Base-by-base conservation (phyloP, 352 stramenopile genomes). In the Pythium myriotylum region DNA sequence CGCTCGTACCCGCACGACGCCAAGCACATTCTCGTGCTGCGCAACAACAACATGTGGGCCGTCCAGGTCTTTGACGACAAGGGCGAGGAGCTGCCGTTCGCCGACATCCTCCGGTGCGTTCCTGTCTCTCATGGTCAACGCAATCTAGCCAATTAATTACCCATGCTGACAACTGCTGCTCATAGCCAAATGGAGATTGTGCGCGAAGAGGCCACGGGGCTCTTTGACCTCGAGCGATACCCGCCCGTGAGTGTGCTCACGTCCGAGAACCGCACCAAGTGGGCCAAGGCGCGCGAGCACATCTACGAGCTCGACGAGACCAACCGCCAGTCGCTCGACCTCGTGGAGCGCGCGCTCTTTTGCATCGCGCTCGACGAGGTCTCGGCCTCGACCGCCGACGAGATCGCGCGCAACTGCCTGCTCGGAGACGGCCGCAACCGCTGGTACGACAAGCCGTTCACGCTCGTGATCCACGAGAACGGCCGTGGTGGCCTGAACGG, bases 391-490 rank as follows among this genome's bases (percentile, higher is more conserved):
- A 92, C 79, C 0, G 88, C 87, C 65, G 89, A 96, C 52, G 84
- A 96, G 51, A 94, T 94, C 27, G 86, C 86, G 12, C 86, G 83
- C 66, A 95, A 88, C 51, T 89, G 79, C 27, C 72, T 96, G 51
- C 79, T 94, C 3, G 89, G 88, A 35, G 86, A 97, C 45, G 95
- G 95, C 26, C 80, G 87, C 62, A 99, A 99, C 80, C 94, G 96
- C 62, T 99, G 93, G 91, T 99, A 98, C 72, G 97, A 99, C 79
- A 99, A 99, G 76, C 94, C 94, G 13, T 94, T 99, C 66, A 97
- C 98, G 70, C 65, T 99, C 27, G 90, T 99, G 59, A 95, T 98
- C 48, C 95, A 98, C 54, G 85, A 95, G 33, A 99, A 99, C 72
- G 96, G 92, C 37, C 97, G 97, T 62, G 94, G 91, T 35, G 97